These are phyloP conservation scores for Geranium rotundifolium DNA, from an alignment of 345 rosid species.

Conservation along the genomic window DNA sequence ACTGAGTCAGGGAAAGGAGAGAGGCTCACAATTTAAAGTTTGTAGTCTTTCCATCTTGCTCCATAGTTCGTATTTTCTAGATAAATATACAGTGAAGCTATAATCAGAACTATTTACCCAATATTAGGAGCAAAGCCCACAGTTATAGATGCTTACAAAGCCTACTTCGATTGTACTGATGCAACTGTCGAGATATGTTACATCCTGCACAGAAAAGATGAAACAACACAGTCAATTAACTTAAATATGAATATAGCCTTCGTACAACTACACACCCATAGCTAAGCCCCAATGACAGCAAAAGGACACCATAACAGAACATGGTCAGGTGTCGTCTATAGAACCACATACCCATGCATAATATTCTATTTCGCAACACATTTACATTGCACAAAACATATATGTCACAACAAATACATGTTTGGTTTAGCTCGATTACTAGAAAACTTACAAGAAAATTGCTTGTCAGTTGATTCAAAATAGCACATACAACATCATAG, in stretches of 20 bases:
- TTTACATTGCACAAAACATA: not conserved
- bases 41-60: slow-evolving; percentile 80
- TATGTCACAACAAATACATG: not conserved
- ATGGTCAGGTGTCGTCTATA: too few relatives aligned
- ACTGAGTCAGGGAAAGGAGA: not conserved
- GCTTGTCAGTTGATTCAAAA: too few relatives aligned
- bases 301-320: too few relatives aligned
- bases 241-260: too few relatives aligned
- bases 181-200: slow-evolving; percentile 83
- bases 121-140: slow-evolving; percentile 14
- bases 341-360: too few relatives aligned
- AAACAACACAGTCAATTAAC: not conserved
- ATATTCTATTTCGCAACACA: too few relatives aligned
- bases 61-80: slow-evolving; percentile 83
- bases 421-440: not conserved
- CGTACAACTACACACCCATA: too few relatives aligned
- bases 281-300: too few relatives aligned
- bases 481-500: too few relatives aligned
- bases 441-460: not conserved
- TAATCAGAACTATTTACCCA: not conserved
- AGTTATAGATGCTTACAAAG: slow-evolving; percentile 46
- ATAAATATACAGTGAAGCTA: slow-evolving; percentile 10
- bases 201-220: slow-evolving; percentile 42
- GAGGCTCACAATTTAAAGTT: slow-evolving; percentile 61
- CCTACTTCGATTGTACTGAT: slow-evolving; percentile 91